Evolutionary conservation across 176 grass and related monocot genomes (phyloP).

Genomic region (Neostapfia colusana): DNA sequence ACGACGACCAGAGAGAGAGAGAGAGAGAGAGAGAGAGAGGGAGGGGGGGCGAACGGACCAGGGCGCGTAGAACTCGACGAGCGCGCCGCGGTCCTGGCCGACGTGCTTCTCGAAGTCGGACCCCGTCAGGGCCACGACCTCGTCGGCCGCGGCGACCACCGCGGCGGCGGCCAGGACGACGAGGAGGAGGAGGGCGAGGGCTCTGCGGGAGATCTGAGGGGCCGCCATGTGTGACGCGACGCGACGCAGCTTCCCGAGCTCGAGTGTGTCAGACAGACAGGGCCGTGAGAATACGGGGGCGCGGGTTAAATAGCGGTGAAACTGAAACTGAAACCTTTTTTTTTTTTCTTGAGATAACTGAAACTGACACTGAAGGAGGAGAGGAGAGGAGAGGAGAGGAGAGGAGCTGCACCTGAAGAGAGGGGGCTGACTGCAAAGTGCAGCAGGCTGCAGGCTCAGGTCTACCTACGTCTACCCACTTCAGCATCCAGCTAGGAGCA

Average conservation of each 20-base stretch:
- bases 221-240: slow-evolving; percentile 36
- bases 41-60: slow-evolving; percentile 42
- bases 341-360: too few species aligned
- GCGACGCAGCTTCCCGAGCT: background rate
- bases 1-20: background rate
- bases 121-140: slow-evolving; percentile 70
- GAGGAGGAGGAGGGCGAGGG: slow-evolving; percentile 47
- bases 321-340: background rate
- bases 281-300: background rate
- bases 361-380: too few species aligned
- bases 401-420: too few species aligned
- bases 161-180: slow-evolving; percentile 20
- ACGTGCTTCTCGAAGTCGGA: slow-evolving; percentile 93
- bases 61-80: slow-evolving; percentile 90
- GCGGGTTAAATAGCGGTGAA: background rate
- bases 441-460: background rate
- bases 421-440: background rate
- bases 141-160: slow-evolving; percentile 49
- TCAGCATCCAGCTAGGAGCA: too few species aligned
- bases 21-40: background rate
- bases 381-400: too few species aligned
- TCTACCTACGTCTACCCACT: background rate
- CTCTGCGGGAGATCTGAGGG: slow-evolving; percentile 63
- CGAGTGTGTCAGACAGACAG: background rate
- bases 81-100: slow-evolving; percentile 80